Evolutionary conservation across 495 filamentous ascomycete species (phyloP).

Genomic region (Acidomyces sp.): DNA sequence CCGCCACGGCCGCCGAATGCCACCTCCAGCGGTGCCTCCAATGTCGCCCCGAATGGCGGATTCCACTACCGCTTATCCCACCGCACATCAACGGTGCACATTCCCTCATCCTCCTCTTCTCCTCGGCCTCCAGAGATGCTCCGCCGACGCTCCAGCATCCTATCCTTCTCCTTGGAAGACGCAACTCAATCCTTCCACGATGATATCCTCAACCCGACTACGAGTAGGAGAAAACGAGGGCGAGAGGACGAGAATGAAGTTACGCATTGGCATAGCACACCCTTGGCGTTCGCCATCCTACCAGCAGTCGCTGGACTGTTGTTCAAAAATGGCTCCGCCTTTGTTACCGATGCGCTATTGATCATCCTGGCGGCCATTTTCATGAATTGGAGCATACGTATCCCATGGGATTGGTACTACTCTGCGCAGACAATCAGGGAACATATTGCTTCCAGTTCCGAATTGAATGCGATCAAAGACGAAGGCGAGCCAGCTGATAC

Average conservation of each 20-base stretch:
- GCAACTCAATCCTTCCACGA: slow-evolving; percentile 2
- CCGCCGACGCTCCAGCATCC: slow-evolving; percentile 14
- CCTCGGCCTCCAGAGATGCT: slow-evolving; percentile 1
- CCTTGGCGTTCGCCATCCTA: slow-evolving; percentile 68
- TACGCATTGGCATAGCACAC: slow-evolving; percentile 61
- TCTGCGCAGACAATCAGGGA: slow-evolving; percentile 44
- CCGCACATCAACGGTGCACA: not conserved
- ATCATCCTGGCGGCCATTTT: slow-evolving; percentile 69
- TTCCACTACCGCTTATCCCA: slow-evolving; percentile 1
- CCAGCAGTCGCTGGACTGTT: slow-evolving; percentile 75
- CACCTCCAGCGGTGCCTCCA: slow-evolving; percentile 1
- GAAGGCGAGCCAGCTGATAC: slow-evolving; percentile 32
- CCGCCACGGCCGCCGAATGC: slow-evolving; percentile 5
- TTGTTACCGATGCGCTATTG: slow-evolving; percentile 75
- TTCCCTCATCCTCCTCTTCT: not conserved
- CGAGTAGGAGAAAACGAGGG: not conserved
- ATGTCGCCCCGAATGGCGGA: not conserved
- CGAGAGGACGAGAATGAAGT: slow-evolving; percentile 30
- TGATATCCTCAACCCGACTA: slow-evolving; percentile 16
- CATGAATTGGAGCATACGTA: slow-evolving; percentile 81
- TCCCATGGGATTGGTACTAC: slow-evolving; percentile 93
- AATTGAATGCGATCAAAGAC: no score
- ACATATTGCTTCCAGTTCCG: no score
- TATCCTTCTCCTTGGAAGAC: slow-evolving; percentile 15
- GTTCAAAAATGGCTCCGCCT: slow-evolving; percentile 66